Conservation (phyloP, 78 protist species). For the Dictyostelium brefeldianum region DNA sequence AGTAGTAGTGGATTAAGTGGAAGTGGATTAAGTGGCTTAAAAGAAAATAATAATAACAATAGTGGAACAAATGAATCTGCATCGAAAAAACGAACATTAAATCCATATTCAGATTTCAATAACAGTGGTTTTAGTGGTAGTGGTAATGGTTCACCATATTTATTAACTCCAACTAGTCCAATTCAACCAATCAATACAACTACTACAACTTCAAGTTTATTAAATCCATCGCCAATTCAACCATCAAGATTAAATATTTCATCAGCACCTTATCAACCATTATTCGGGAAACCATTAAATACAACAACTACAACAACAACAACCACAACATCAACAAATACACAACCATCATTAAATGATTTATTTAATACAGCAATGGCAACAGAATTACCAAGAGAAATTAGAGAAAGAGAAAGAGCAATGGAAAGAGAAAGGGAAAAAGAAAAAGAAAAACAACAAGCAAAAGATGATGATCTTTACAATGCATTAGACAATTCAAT, state of each 20-base stretch:
- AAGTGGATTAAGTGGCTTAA: no score
- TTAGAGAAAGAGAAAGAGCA: not conserved
- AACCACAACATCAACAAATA: not conserved
- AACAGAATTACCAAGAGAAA: not conserved
- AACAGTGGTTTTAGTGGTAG: no score
- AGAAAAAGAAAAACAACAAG: not conserved
- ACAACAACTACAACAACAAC: slow-evolving; percentile 9
- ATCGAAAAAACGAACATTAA: no score
- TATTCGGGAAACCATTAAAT: not conserved
- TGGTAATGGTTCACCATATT: no score
- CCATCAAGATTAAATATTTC: not conserved
- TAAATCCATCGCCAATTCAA: not conserved
- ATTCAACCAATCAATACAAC: not conserved
- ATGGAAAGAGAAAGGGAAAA: not conserved
- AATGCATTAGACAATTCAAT: not conserved
- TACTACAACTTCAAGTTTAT: not conserved
- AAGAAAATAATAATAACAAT: not conserved
- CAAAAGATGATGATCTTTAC: not conserved
- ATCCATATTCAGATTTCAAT: no score
- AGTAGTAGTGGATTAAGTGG: no score
- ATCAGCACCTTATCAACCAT: not conserved
- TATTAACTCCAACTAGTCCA: not conserved
- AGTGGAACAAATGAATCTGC: no score
- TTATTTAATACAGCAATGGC: not conserved
- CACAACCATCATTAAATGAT: not conserved